A percentile compares a stretch with the other conserved stretches of the same genome.
Evolutionary conservation across 176 grass and related monocot species (phyloP).

Genomic region (Musa beccarii): DNA sequence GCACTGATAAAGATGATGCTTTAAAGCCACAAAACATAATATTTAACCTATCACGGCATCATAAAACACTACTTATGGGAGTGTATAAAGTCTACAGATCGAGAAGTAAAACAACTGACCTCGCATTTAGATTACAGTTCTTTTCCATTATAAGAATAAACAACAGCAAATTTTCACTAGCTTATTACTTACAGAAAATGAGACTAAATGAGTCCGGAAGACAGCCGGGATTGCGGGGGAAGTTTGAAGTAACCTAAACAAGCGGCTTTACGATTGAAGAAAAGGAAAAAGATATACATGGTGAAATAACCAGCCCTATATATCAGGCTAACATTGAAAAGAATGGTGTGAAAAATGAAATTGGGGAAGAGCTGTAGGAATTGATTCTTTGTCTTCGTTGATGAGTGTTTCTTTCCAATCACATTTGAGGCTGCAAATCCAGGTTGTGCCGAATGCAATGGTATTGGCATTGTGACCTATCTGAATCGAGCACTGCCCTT

Average conservation of each 20-base stretch:
- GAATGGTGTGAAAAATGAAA: neutral
- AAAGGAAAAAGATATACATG: neutral
- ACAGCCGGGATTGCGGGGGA: neutral
- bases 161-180: neutral
- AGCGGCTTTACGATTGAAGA: neutral
- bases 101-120: no score
- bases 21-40: no score
- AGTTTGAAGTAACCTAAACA: neutral
- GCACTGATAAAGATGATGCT: no score
- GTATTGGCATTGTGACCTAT: neutral
- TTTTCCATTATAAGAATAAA: neutral
- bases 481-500: constrained; percentile 2
- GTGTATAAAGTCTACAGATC: no score
- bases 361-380: neutral
- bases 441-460: neutral
- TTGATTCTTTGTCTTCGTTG: neutral
- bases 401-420: neutral
- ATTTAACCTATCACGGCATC: no score
- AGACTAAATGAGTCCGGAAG: neutral
- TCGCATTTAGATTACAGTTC: neutral
- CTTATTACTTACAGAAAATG: neutral
- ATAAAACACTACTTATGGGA: no score
- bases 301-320: neutral
- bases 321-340: neutral
- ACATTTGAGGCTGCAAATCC: neutral